Evolutionary conservation across 2,329 filamentous ascomycete species (phyloP), one percentile per base, ranked within the genome.

Genomic region (Metarhizium rileyi): DNA sequence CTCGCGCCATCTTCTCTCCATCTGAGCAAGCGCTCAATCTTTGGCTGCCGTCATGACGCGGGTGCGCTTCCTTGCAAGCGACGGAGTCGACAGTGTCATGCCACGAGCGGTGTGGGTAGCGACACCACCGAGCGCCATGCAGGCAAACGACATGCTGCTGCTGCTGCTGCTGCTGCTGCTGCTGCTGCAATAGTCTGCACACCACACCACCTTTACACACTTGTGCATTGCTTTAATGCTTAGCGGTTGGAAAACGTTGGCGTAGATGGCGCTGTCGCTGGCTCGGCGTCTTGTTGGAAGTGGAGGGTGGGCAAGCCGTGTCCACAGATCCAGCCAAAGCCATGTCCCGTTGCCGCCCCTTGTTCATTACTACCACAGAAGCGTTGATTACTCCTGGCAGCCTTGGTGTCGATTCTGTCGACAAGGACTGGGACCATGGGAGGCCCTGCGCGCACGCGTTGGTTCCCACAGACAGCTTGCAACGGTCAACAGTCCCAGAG

Each of bases 31-130:
- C 18, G 22, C 38, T 52, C 47, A 25, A 40, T 27, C n/a, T n/a
- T 47, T 46, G 43, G 36, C 46, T 42, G 46, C 35, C 46, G 27
- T 42, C 33, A 38, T 30, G 36, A 48, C 49, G 45, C 45, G 28
- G 46, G 30, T 26, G 25, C 30, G 12, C 10, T 36, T 30, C 30
- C 16, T 33, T n/a, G 30, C 30, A 33, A 33, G 12, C 27, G 36
- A 25, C 20, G 9, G 38, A 7, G n/a, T 20, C 28, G 28, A 30
- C 7, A 30, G n/a, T 9, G 30, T 14, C 5, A 12, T 10, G 9
- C 58, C 62, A 59, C 56, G 61, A 56, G 63, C 62, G 64, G 63
- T 65, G 62, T 63, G 61, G 56, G 54, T 57, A 55, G 53, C 16
- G 42, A 44, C 47, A 44, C 46, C 46, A 44, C 36, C 22, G 18